Evolutionary conservation across 2,329 filamentous ascomycete genomes (phyloP).

Genomic region (Teratosphaeriaceae sp.): DNA sequence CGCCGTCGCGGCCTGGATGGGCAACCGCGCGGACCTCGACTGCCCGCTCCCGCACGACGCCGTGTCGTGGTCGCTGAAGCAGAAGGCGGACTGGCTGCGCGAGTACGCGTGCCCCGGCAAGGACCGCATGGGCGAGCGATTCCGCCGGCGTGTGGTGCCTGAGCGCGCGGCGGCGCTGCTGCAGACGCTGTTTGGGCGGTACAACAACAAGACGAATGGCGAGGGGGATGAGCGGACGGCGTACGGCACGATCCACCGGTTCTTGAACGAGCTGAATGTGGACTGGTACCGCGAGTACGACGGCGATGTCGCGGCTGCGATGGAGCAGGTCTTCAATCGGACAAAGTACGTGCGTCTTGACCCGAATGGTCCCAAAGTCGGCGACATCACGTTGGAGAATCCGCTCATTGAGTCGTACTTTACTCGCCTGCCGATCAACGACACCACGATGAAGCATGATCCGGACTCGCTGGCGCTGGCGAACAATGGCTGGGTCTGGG

Average conservation of each 20-base stretch:
- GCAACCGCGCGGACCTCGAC: slow-evolving; percentile 51
- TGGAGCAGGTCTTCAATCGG: slow-evolving; percentile 88
- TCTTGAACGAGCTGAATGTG: slow-evolving; percentile 80
- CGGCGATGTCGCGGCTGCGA: slow-evolving; percentile 68
- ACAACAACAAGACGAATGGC: slow-evolving; percentile 45
- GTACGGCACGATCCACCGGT: slow-evolving; percentile 48
- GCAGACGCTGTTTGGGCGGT: slow-evolving; percentile 61
- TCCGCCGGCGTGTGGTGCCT: slow-evolving; percentile 65
- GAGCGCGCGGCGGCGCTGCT: slow-evolving; percentile 62
- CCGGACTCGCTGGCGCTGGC: slow-evolving; percentile 72
- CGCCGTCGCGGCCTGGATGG: slow-evolving; percentile 65
- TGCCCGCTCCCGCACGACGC: slow-evolving; percentile 48
- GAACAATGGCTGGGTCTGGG: slow-evolving; percentile 99
- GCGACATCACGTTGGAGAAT: slow-evolving; percentile 66
- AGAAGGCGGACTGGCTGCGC: slow-evolving; percentile 59
- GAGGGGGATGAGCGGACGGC: slow-evolving; percentile 47
- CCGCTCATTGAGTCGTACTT: slow-evolving; percentile 94
- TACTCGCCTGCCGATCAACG: slow-evolving; percentile 75
- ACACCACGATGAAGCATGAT: slow-evolving; percentile 68
- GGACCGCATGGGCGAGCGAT: slow-evolving; percentile 74
- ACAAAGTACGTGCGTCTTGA: slow-evolving; percentile 95
- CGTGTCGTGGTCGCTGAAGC: slow-evolving; percentile 49
- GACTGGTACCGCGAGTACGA: slow-evolving; percentile 92
- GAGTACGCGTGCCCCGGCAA: slow-evolving; percentile 63
- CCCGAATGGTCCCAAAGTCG: slow-evolving; percentile 79